Evolutionary conservation across 1,284 basidiomycete species (phyloP).

Genomic region (Leccinum insigne): DNA sequence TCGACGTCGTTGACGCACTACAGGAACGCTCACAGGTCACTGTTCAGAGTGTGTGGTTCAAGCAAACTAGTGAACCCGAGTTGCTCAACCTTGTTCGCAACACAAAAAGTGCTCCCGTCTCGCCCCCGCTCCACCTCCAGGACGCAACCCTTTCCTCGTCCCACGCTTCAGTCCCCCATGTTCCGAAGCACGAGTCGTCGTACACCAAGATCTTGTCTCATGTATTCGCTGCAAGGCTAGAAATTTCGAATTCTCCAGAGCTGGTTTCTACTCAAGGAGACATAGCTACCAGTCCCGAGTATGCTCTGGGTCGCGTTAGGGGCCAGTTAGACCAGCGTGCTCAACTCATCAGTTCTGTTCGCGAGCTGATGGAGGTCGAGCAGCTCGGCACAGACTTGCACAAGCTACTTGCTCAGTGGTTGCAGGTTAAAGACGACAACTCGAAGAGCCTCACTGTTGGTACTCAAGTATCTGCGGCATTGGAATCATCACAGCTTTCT

Average conservation of each 20-base stretch:
- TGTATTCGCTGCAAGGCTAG: constrained; percentile 82
- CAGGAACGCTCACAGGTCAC: constrained; percentile 59
- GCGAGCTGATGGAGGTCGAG: constrained; percentile 54
- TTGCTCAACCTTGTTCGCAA: constrained; percentile 50
- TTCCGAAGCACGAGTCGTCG: constrained; percentile 88
- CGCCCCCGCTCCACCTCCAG: constrained; percentile 50
- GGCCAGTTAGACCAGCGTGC: constrained; percentile 76
- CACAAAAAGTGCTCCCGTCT: constrained; percentile 36
- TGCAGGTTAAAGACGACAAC: constrained; percentile 64
- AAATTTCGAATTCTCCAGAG: constrained; percentile 84
- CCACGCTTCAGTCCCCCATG: constrained; percentile 45
- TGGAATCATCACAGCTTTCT: constrained; percentile 47
- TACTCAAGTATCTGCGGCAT: constrained; percentile 53
- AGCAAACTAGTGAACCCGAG: constrained; percentile 44
- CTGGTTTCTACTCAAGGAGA: constrained; percentile 68
- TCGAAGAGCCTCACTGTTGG: constrained; percentile 62
- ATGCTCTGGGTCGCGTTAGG: constrained; percentile 89
- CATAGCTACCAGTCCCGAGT: constrained; percentile 88
- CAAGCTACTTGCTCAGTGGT: constrained; percentile 72
- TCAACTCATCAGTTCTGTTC: constrained; percentile 62
- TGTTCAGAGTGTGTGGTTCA: constrained; percentile 65
- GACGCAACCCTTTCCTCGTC: constrained; percentile 23
- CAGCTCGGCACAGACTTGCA: constrained; percentile 63
- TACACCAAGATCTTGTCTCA: constrained; percentile 91
- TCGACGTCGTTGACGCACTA: constrained; percentile 78